Conservation (phyloP, 106 monocot species). For the Dendrobium officinale region DNA sequence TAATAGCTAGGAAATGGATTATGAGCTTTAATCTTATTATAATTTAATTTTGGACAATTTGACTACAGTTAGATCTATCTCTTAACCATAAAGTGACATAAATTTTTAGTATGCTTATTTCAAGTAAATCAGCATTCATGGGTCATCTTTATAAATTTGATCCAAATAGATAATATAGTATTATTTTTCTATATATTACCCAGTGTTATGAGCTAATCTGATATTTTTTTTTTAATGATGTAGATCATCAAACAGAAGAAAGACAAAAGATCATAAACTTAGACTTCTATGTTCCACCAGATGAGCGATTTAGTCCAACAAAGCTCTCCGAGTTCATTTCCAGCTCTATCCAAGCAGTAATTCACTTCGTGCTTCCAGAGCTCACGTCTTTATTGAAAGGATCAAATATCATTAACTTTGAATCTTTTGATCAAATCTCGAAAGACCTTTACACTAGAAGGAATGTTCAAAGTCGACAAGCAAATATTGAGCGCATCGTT, state of each 20-base stretch:
- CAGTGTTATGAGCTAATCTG: too few species aligned
- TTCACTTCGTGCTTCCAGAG: conserved; percentile 59
- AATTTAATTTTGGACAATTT: too few species aligned
- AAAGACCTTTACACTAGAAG: conserved; percentile 30
- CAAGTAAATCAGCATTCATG: too few species aligned
- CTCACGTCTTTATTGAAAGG: conserved; percentile 30
- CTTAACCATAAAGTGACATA: too few species aligned
- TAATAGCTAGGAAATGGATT: too few species aligned
- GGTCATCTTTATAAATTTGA: too few species aligned
- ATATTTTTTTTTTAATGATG: neutral
- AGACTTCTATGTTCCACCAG: conserved; percentile 61
- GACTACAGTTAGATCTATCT: too few species aligned
- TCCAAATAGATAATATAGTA: too few species aligned
- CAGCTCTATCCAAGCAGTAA: conserved; percentile 36
- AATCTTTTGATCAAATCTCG: conserved; percentile 42
- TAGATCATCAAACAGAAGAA: conserved; percentile 39
- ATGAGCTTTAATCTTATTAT: too few species aligned
- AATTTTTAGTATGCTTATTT: too few species aligned
- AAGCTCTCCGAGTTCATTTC: conserved; percentile 63
- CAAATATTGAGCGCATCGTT: conserved; percentile 12
- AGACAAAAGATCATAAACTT: conserved; percentile 31
- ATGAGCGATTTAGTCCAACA: conserved; percentile 54
- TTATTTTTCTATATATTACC: too few species aligned
- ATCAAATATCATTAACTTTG: conserved; percentile 23
- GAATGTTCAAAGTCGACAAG: neutral